Evolutionary conservation across 306 rosid species (phyloP).

Genomic region (Medicago arabica): DNA sequence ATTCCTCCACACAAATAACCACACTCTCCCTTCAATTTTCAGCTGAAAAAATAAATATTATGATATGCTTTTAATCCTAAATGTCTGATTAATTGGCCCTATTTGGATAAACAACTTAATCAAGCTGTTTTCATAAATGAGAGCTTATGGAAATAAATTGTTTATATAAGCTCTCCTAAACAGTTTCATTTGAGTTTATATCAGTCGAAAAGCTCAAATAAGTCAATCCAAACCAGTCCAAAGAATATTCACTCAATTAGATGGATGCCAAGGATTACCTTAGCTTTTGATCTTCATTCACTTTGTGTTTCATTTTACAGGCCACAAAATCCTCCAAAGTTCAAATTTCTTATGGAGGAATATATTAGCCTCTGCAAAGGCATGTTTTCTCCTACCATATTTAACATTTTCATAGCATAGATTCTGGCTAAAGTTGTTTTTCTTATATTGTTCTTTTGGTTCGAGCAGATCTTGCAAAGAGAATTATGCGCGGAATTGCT

Average conservation of each 20-base stretch:
- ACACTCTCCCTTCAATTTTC: no score
- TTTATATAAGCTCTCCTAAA: no score
- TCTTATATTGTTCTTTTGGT: constrained; percentile 39
- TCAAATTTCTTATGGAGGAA: constrained; percentile 70
- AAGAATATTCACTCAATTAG: background rate
- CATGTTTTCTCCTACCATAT: constrained; percentile 41
- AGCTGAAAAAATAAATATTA: background rate
- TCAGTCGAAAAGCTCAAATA: no score
- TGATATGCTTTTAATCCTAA: background rate
- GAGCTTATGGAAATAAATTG: no score
- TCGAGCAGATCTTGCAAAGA: constrained; percentile 75
- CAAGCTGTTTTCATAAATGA: no score
- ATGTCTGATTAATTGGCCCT: background rate
- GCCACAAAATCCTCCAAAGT: constrained; percentile 77
- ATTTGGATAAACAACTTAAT: no score
- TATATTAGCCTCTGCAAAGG: constrained; percentile 82
- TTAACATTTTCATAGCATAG: background rate
- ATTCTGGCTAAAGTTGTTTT: background rate
- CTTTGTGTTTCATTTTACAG: constrained; percentile 43
- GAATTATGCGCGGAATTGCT: constrained; percentile 87
- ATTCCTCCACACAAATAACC: no score
- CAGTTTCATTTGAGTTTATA: no score
- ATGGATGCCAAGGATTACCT: background rate
- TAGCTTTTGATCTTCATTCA: background rate
- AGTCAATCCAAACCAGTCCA: no score